Percentiles rank a stretch among this genome's conserved stretches.
Evolutionary conservation across 2,329 filamentous ascomycete species (phyloP).

Genomic region (Fusarium robinianum): DNA sequence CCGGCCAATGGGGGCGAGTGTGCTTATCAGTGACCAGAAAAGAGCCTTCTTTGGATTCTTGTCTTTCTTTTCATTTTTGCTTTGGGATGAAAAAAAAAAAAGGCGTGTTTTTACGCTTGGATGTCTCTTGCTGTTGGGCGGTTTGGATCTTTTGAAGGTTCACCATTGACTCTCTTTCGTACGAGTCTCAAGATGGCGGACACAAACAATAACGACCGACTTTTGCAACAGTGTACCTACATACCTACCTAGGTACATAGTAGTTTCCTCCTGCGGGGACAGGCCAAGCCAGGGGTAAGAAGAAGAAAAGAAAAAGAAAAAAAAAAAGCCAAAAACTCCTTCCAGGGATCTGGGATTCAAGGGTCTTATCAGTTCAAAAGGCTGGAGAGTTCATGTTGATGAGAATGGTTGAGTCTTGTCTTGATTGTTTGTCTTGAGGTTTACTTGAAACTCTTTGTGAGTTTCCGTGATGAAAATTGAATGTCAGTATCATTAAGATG

Average conservation of each 20-base stretch:
- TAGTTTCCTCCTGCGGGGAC: not conserved
- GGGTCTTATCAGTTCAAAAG: constrained; percentile 31
- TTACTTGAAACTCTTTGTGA: constrained; percentile 30
- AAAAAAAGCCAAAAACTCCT: constrained; percentile 19
- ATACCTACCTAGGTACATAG: too few relatives aligned
- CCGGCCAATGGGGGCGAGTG: constrained; percentile 31
- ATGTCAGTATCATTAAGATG: not conserved
- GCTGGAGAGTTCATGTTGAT: constrained; percentile 12
- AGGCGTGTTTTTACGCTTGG: not conserved
- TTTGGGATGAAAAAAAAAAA: constrained; percentile 1
- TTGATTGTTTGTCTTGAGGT: constrained; percentile 28
- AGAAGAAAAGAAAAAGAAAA: not conserved
- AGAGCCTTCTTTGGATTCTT: constrained; percentile 14
- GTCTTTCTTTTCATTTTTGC: constrained; percentile 17
- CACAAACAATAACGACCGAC: too few relatives aligned
- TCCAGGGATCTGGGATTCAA: constrained; percentile 22
- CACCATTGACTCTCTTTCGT: too few relatives aligned
- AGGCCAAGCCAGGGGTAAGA: not conserved
- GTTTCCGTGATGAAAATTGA: not conserved
- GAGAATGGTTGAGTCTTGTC: not conserved
- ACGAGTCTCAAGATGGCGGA: too few relatives aligned
- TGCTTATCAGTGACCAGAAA: constrained; percentile 34
- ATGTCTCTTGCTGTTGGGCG: too few relatives aligned
- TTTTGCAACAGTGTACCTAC: too few relatives aligned
- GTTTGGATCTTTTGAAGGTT: too few relatives aligned